Evolutionary conservation across 2,329 filamentous ascomycete species (phyloP).

Genomic region (Arthroderma sp.): DNA sequence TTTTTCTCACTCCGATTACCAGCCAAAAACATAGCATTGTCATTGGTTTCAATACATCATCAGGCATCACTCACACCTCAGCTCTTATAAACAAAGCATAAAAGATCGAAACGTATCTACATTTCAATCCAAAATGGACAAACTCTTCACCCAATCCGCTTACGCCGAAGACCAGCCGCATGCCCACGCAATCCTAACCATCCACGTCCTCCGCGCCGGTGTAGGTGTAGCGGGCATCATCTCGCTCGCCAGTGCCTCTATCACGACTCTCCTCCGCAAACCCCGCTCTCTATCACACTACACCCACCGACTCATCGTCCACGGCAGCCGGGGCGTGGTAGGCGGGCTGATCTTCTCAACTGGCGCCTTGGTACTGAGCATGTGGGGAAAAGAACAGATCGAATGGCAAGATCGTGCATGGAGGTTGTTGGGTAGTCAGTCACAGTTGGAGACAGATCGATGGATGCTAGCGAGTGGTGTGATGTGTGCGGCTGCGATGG

Average conservation of each 20-base stretch:
- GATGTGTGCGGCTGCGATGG: constrained; percentile 1
- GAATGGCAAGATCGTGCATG: constrained; percentile 8
- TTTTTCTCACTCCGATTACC: too few species aligned
- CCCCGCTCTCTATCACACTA: constrained; percentile 4
- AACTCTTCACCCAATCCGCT: constrained; percentile 6
- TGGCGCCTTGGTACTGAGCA: constrained; percentile 1
- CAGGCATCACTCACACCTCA: too few species aligned
- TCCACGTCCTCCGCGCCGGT: constrained; percentile 7
- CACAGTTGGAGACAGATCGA: constrained; percentile 4
- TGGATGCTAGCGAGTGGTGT: constrained; percentile 3
- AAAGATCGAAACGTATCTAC: too few species aligned
- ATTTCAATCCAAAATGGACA: constrained; percentile 3
- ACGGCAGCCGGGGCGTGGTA: constrained; percentile 5
- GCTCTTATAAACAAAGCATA: too few species aligned
- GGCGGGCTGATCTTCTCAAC: constrained; percentile 3
- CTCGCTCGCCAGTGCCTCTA: constrained; percentile 3
- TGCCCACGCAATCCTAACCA: constrained; percentile 3
- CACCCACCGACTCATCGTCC: constrained; percentile 3
- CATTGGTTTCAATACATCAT: too few species aligned
- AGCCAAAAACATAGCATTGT: too few species aligned
- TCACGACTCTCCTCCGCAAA: constrained; percentile 3
- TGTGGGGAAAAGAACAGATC: constrained; percentile 6
- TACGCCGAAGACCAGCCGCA: constrained; percentile 8
- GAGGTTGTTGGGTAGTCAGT: constrained; percentile 4
- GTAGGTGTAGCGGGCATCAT: constrained; percentile 3